A percentile compares a stretch with the other conserved stretches of the same genome.
These are phyloP conservation scores for Davidsoniella neocaledoniae DNA, from an alignment of 2,329 filamentous ascomycete genomes.

Conservation along the genomic window DNA sequence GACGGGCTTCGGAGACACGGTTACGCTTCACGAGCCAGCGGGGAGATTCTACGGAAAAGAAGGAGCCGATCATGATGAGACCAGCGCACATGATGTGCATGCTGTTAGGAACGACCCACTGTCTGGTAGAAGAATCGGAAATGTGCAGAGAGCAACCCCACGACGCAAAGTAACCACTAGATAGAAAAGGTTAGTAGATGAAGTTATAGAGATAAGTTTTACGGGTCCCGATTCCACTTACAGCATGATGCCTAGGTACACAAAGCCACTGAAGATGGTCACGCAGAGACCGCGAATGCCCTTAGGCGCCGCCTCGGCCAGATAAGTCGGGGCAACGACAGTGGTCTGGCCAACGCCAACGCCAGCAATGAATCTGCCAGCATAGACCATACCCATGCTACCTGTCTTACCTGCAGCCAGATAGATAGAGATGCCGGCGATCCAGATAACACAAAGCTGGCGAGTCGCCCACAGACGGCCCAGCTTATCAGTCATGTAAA, in stretches of 20 bases:
- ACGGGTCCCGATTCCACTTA: neutral
- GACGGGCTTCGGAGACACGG: constrained; percentile 39
- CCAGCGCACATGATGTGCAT: constrained; percentile 64
- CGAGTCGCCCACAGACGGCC: constrained; percentile 47
- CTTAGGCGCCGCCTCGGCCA: constrained; percentile 55
- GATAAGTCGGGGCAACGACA: constrained; percentile 53
- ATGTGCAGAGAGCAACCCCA: constrained; percentile 40
- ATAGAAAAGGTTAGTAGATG: neutral
- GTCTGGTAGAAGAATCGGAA: constrained; percentile 26
- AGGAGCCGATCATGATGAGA: constrained; percentile 52
- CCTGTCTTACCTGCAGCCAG: constrained; percentile 35
- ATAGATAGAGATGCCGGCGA: constrained; percentile 40
- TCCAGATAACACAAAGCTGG: constrained; percentile 39
- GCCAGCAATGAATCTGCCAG: constrained; percentile 48
- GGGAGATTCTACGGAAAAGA: constrained; percentile 53
- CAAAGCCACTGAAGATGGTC: constrained; percentile 33
- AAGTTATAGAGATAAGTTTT: neutral
- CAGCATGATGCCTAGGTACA: constrained; percentile 63
- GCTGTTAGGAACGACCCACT: constrained; percentile 53
- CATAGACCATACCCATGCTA: constrained; percentile 40
- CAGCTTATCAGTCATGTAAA: constrained; percentile 40
- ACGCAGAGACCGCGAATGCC: constrained; percentile 58
- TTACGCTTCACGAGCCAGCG: constrained; percentile 53
- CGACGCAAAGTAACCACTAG: constrained; percentile 53
- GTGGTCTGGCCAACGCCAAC: constrained; percentile 50